Percentiles rank a stretch among this genome's conserved stretches.
These are phyloP conservation scores for Phytophthora citrophthora DNA, from an alignment of 352 stramenopile species.

Conservation along the genomic window DNA sequence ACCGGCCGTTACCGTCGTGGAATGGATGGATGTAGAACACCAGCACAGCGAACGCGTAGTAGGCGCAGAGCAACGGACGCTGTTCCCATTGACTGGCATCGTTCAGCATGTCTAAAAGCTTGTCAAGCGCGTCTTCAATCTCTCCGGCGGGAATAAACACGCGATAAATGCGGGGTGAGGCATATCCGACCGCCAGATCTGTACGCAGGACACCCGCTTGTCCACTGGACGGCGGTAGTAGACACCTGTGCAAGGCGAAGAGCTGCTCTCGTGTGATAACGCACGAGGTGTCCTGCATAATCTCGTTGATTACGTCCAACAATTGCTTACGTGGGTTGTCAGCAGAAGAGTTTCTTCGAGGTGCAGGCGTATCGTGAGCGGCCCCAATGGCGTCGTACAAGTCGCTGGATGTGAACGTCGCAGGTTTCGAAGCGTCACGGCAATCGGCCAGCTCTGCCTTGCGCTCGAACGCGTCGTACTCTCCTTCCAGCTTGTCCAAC, in stretches of 20 bases:
- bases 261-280: slow-evolving; percentile 70
- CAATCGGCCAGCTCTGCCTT: slow-evolving; percentile 48
- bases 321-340: slow-evolving; percentile 45
- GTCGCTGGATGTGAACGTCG: slow-evolving; percentile 67
- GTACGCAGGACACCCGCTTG: slow-evolving; percentile 63
- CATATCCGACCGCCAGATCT: slow-evolving; percentile 72
- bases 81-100: slow-evolving; percentile 42
- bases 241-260: slow-evolving; percentile 59
- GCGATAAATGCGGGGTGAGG: slow-evolving; percentile 79
- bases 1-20: slow-evolving; percentile 83
- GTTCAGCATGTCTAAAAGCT: slow-evolving; percentile 59
- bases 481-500: slow-evolving; percentile 44
- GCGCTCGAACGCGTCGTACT: slow-evolving; percentile 67
- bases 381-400: slow-evolving; percentile 77
- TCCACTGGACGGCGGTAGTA: slow-evolving; percentile 48
- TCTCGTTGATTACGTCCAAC: slow-evolving; percentile 67
- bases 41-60: slow-evolving; percentile 81
- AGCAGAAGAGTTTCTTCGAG: slow-evolving; percentile 7
- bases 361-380: slow-evolving; percentile 48
- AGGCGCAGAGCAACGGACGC: slow-evolving; percentile 69
- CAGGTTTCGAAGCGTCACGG: slow-evolving; percentile 41
- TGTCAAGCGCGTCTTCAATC: slow-evolving; percentile 51
- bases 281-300: slow-evolving; percentile 62
- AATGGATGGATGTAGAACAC: slow-evolving; percentile 90
- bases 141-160: slow-evolving; percentile 78